A percentile compares a stretch with the other conserved stretches of the same genome.
phyloP scores from a whole-genome alignment of 2,329 filamentous ascomycete species.

The Stylonectria norvegica region DNA sequence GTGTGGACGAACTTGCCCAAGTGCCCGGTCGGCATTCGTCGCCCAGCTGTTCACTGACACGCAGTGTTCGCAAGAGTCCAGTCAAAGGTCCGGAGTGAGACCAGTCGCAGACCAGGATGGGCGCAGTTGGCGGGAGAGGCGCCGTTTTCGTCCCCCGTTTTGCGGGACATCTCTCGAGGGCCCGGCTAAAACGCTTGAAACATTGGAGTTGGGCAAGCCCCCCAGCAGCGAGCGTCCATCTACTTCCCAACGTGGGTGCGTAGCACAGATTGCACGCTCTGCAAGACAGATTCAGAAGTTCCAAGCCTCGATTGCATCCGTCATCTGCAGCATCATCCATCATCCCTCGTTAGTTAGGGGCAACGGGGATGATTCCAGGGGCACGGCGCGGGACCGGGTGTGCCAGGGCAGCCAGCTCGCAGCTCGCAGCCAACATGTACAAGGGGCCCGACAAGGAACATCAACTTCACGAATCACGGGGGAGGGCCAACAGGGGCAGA shows the following conservation, averaged over 20 bases:
- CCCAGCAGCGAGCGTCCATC: conserved; percentile 6
- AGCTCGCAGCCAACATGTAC: too few species aligned
- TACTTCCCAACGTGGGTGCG: conserved; percentile 5
- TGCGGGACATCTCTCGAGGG: neutral
- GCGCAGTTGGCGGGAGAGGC: conserved; percentile 6
- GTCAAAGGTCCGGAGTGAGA: conserved; percentile 2
- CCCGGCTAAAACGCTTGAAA: neutral
- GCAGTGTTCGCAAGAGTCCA: conserved; percentile 6
- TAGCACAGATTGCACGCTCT: conserved; percentile 7
- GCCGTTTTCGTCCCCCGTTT: conserved; percentile 3
- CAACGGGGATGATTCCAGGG: too few species aligned
- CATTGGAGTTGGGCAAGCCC: conserved; percentile 1
- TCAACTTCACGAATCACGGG: too few species aligned
- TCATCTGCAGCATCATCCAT: conserved; percentile 21
- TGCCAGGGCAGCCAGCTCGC: too few species aligned
- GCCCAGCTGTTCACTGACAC: conserved; percentile 6
- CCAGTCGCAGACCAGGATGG: conserved; percentile 5
- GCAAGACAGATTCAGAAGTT: conserved; percentile 17
- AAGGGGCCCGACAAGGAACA: too few species aligned
- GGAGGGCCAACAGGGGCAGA: too few species aligned
- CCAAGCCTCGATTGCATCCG: conserved; percentile 25
- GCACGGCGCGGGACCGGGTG: too few species aligned
- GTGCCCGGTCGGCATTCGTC: neutral
- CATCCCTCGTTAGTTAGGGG: too few species aligned
- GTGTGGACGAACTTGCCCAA: conserved; percentile 3